A percentile compares a stretch with the other conserved stretches of the same genome.
Evolutionary conservation across 257 asterid genomes (phyloP).

Genomic region (Vinca minor): DNA sequence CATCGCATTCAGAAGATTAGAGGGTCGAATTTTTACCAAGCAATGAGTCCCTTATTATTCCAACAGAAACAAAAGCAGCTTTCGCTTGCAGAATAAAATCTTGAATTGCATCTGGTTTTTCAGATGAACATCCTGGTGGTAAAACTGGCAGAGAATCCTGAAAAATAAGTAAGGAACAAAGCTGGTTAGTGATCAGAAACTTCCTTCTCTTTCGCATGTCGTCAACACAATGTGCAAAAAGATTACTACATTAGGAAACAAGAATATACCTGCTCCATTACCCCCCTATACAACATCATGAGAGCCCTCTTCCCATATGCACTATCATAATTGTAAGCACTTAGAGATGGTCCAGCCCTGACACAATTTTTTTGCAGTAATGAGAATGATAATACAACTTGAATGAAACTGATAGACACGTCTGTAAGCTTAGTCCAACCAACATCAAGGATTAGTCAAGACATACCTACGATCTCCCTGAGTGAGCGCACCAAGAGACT

Average conservation of each 20-base stretch:
- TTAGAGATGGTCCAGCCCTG: slow-evolving; percentile 96
- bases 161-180: not conserved
- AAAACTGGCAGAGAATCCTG: slow-evolving; percentile 69
- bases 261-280: slow-evolving; percentile 68
- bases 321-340: slow-evolving; percentile 95
- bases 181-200: slow-evolving; percentile 2
- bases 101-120: slow-evolving; percentile 52
- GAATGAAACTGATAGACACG: not conserved
- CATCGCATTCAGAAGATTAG: too few species aligned
- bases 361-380: slow-evolving; percentile 25
- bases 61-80: slow-evolving; percentile 92
- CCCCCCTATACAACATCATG: slow-evolving; percentile 62
- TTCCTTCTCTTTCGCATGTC: slow-evolving; percentile 5
- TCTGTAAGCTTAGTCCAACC: slow-evolving; percentile 3
- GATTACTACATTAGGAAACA: slow-evolving; percentile 15
- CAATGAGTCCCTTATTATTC: slow-evolving; percentile 71
- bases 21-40: slow-evolving; percentile 40
- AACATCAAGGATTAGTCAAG: not conserved
- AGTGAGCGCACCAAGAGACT: slow-evolving; percentile 96
- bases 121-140: slow-evolving; percentile 84
- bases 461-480: slow-evolving; percentile 96
- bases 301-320: slow-evolving; percentile 84
- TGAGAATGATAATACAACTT: not conserved
- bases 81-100: slow-evolving; percentile 68
- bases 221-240: slow-evolving; percentile 4